Evolutionary conservation across 805 yeast genomes (phyloP), one percentile per base, ranked within the genome.

Genomic region (Barnettozyma salicaria): DNA sequence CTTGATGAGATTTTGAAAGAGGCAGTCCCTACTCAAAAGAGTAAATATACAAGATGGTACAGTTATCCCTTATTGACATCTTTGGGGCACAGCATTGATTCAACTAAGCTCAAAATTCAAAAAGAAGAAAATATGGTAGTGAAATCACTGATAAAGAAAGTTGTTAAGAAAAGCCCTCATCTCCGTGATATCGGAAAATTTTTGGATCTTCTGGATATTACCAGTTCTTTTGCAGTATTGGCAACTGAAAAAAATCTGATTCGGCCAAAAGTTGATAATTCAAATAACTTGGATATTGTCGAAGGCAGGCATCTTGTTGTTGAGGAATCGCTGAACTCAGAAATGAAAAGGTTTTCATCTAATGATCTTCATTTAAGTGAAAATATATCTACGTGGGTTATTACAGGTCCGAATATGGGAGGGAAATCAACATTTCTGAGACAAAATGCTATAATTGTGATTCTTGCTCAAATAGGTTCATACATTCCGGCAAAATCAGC

Each of bases 351-450:
- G 30, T 92, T 92, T 51, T 86, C 88, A 30, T 77, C 96, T 2
- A 92, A 92, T 57, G 96, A 92, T 58, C 82, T 88, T 13, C 55
- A 58, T 6, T 64, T 92, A 39, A 62, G 67, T 8, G 70, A 74
- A 26, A 72, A 65, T 8, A 55, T 57, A 5, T 66, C 73, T 8
- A 86, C 88, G 48, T 70, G 78, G 24, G 77, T 92, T 12, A 87
- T 92, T 19, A 87, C 97, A 0, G 97, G 97, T 5, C 97, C 97
- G 18, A 89, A 89, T 55, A 89, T 89, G 97, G 97, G 97, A 38
- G 97, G 97, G 46, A 89, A 89, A 58, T 87, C 96, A 0, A 89
- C 97, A 0, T 89, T 85, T 54, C 80, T 89, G 32, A 70, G 96
- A 45, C 95, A 89, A 50, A 74, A 84, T 36, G 97, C 96, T 8